Base-by-base conservation (phyloP, 768 basidiomycete species). In the Xerocomus potaroensis region DNA sequence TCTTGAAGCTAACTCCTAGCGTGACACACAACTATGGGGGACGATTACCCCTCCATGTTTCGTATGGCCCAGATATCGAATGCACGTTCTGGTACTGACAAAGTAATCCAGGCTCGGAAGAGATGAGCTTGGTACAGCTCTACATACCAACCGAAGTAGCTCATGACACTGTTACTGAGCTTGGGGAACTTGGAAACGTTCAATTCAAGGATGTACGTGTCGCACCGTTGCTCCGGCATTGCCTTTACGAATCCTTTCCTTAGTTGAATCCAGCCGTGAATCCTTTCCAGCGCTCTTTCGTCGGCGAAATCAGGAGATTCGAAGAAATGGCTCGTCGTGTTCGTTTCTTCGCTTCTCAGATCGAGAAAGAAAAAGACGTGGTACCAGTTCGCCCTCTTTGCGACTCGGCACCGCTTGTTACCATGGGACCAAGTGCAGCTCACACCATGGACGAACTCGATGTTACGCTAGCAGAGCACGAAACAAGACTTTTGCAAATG, bases 241-340 rank as follows among this genome's bases (percentile, higher is more conserved):
- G 5, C 32, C 46, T 55, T 51, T 46, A 6, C 33, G 41, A 49
- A 23, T 26, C 16, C 45, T 26, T 31, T 44, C 21, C 21, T 4
- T 63, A 98, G 94, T 72, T 98, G 57, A 98, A 98, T 68, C 91
- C 94, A 11, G 81, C 80, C 51, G 83, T 97, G 58, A 97, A 95
- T 68, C 89, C 95, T 15, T 99, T 98, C 73, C 95, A 99, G 75
- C 90, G 96, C 53, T 93, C 94, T 5, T 99, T 95, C 67, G 91
- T 96, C 50, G 91, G 88, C 29, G 94, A 96, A 66, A 91, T 99
- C 54, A 84, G 96, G 30, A 84, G 89, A 53, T 79, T 95, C 49
- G 95, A 96, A 66, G 95, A 99, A 63, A 94, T 95, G 86, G 86
- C 88, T 8, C 88, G 96, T 54, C 87, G 92, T 29, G 83, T 93